phyloP scores from a whole-genome alignment of 2,329 filamentous ascomycete genomes.

The Aaosphaeria pasadenensis region DNA sequence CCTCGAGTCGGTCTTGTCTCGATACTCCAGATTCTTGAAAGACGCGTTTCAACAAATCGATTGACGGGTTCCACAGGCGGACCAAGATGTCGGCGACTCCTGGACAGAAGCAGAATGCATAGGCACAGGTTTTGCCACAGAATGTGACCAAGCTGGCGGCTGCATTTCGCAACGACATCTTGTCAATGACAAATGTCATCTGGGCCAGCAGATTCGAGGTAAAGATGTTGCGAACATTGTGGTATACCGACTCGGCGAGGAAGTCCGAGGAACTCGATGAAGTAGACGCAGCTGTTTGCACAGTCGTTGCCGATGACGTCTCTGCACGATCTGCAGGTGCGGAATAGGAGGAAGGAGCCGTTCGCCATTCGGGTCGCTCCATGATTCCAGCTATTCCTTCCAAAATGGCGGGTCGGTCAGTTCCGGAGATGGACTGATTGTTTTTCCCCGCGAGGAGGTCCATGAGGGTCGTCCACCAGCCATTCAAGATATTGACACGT shows the following conservation, averaged over 20 bases:
- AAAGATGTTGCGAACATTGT: constrained; percentile 87
- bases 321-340: constrained; percentile 57
- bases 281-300: constrained; percentile 57
- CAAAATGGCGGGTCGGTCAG: constrained; percentile 77
- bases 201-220: constrained; percentile 77
- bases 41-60: constrained; percentile 67
- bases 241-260: constrained; percentile 72
- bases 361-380: constrained; percentile 84
- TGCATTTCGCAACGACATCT: constrained; percentile 76
- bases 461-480: constrained; percentile 83
- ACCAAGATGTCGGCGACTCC: constrained; percentile 81
- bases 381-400: constrained; percentile 79
- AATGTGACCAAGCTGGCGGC: constrained; percentile 70
- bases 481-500: constrained; percentile 75
- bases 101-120: constrained; percentile 89
- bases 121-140: constrained; percentile 85
- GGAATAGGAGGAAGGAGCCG: constrained; percentile 65
- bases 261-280: constrained; percentile 63
- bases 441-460: constrained; percentile 76
- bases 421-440: constrained; percentile 74
- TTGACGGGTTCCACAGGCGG: constrained; percentile 72
- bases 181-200: constrained; percentile 83
- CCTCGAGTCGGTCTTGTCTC: constrained; percentile 49
- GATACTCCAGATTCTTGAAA: constrained; percentile 65
- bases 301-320: constrained; percentile 43